Evolutionary conservation across 2,329 filamentous ascomycete species (phyloP), one percentile per base, ranked within the genome.

Genomic region (Ceratocystis papillata): DNA sequence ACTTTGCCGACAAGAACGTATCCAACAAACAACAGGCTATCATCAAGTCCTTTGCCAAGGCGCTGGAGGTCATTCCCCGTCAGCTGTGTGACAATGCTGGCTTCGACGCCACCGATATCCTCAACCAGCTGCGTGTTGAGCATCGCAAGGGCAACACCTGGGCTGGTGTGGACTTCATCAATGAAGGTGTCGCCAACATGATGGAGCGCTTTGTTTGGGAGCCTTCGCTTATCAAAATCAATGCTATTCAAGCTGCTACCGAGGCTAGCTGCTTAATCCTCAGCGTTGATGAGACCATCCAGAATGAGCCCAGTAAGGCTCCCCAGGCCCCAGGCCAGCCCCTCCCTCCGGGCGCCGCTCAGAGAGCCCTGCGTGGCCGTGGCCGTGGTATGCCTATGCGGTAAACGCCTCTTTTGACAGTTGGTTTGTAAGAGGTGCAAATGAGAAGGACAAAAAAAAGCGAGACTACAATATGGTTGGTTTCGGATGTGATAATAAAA

Each of bases 81-180:
- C 94, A 97, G 79, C 82, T 99, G 68, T 99, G 94, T 80, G 94
- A 99, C 80, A 99, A 99, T 74, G 94, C 94, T 66, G 94, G 94
- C 69, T 97, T 99, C 75, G 94, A 99, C 74, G 92, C 94, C 30
- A 99, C 94, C 63, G 94, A 99, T 74, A 96, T 99, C 71, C 85
- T 99, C 69, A 99, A 97, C 81, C 87, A 90, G 73, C 82, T 99
- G 70, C 89, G 94, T 66, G 94, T 97, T 68, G 93, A 96, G 82
- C 94, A 99, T 80, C 86, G 90, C 75, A 94, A 93, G 79, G 91
- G 91, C 71, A 89, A 89, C 74, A 86, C 85, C 64, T 99, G 94
- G 94, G 91, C 92, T 3, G 94, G 94, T 74, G 93, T 99, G 33
- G 94, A 99, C 79, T 97, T 99, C 74, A 80, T 86, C 70, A 85